phyloP scores from a whole-genome alignment of 371 early-diverging fungal species.

The Syncephalastrum sp. region DNA sequence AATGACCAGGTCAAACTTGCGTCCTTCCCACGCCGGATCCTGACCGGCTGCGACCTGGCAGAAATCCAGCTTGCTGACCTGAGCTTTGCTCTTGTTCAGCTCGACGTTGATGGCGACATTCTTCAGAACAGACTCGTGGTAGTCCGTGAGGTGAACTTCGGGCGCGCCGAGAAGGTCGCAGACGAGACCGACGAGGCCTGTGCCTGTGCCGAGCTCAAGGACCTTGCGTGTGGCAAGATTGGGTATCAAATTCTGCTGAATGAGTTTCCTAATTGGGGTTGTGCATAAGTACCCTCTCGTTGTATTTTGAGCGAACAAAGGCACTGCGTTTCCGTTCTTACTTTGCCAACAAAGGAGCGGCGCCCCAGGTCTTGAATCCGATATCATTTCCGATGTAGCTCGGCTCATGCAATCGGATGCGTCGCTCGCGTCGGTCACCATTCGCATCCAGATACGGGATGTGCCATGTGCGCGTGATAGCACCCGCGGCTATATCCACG shows the following conservation, averaged over 20 bases:
- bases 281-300: background rate
- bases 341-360: constrained; percentile 50
- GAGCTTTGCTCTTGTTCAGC: constrained; percentile 29
- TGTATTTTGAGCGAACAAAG: too few relatives aligned
- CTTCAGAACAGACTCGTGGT: constrained; percentile 44
- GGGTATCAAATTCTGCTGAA: constrained; percentile 41
- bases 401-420: constrained; percentile 41
- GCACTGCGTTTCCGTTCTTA: constrained; percentile 26
- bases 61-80: constrained; percentile 39
- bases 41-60: constrained; percentile 27
- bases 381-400: constrained; percentile 46
- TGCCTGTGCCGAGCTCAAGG: constrained; percentile 47
- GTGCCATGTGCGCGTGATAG: constrained; percentile 50
- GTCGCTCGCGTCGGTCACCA: constrained; percentile 24
- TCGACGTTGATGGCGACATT: constrained; percentile 43
- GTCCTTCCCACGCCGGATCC: constrained; percentile 22
- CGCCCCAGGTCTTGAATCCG: constrained; percentile 54
- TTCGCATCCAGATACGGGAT: constrained; percentile 37
- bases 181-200: constrained; percentile 47
- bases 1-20: constrained; percentile 37
- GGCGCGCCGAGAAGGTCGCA: constrained; percentile 41
- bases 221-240: constrained; percentile 21
- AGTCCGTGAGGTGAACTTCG: constrained; percentile 40
- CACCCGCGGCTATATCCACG: constrained; percentile 33
- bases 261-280: constrained; percentile 24